Base-by-base conservation (phyloP, 1,139 yeast species). In the Candida tetrigidarum region DNA sequence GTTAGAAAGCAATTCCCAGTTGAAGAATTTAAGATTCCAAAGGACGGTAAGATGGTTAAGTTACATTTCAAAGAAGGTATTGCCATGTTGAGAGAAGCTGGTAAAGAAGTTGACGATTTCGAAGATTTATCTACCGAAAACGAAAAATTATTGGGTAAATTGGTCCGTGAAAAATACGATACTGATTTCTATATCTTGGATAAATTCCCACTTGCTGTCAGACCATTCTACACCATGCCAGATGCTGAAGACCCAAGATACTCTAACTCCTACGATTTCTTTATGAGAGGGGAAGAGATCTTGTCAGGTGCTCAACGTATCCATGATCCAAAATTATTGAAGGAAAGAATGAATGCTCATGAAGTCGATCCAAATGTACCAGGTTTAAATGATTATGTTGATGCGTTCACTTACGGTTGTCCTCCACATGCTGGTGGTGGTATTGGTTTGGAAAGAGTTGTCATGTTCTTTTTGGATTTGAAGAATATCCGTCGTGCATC, bases 371-470 rank as follows among this genome's bases (percentile, higher is more conserved):
- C 96, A 50, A 71, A 71, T 46, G 80, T 80, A 51, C 87, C 91
- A 27, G 98, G 98, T 53, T 75, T 92, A 61, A 78, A 79, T 63
- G 98, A 95, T 64, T 93, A 95, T 69, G 86, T 90, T 50, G 92
- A 92, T 53, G 96, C 97, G 16, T 93, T 95, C 76, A 74, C 81
- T 39, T 92, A 86, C 64, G 99, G 98, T 16, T 93, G 97, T 78
- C 85, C 97, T 54, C 99, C 99, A 41, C 99, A 93, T 60, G 99
- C 97, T 20, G 99, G 99, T 67, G 99, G 99, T 74, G 99, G 99
- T 71, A 93, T 93, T 66, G 99, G 99, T 59, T 76, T 93, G 56
- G 99, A 93, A 74, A 89, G 99, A 76, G 99, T 93, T 35, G 91
- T 93, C 54, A 93, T 93, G 98, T 93, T 93, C 81, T 93, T 81